Evolutionary conservation across 164 flowering plant genomes (phyloP).

Genomic region (Liriodendron chinense): DNA sequence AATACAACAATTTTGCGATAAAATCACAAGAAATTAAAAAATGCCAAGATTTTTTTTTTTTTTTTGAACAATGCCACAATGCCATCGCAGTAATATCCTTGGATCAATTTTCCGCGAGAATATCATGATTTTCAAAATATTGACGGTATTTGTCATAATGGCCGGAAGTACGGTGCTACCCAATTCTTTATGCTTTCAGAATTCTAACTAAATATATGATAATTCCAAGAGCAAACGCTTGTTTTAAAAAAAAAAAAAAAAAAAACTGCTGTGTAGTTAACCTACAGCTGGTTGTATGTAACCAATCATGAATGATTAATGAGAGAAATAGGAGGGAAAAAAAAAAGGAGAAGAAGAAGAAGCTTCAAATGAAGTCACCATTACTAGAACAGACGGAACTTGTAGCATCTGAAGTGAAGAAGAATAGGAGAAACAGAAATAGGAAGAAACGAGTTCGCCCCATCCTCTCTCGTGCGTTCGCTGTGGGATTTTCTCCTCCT

Average conservation of each 20-base stretch:
- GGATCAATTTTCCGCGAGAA: no score
- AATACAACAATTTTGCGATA: no score
- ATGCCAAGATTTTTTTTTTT: no score
- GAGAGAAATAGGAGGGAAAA: not conserved
- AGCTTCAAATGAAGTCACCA: slow-evolving; percentile 20
- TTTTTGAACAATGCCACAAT: no score
- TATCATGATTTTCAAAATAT: no score
- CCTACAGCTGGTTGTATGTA: not conserved
- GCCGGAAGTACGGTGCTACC: not conserved
- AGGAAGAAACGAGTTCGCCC: not conserved
- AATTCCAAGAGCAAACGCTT: not conserved
- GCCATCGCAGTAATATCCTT: no score
- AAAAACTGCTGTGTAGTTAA: no score
- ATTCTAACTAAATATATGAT: not conserved
- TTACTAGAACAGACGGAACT: slow-evolving; percentile 43
- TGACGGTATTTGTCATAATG: no score
- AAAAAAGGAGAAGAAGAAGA: not conserved
- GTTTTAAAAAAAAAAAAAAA: no score
- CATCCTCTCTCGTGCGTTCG: not conserved
- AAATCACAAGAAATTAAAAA: no score
- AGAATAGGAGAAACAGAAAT: slow-evolving; percentile 10
- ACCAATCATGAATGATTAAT: no score
- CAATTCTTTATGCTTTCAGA: not conserved
- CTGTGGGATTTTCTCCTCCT: not conserved
- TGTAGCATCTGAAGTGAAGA: slow-evolving; percentile 11